These are phyloP conservation scores for Syzygium malaccense DNA, from an alignment of 441 rosid genomes.

Conservation along the genomic window DNA sequence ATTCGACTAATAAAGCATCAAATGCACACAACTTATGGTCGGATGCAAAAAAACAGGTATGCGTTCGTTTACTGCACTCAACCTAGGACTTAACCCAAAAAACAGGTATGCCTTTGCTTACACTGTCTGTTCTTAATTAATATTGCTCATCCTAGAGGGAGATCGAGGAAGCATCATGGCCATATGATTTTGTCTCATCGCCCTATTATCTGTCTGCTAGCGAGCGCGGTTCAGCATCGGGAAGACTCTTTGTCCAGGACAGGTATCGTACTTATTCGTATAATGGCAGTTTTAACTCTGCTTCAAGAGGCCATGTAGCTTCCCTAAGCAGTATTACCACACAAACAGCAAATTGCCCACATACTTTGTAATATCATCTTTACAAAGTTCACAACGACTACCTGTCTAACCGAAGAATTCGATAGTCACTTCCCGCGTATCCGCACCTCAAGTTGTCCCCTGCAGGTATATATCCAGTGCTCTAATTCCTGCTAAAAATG, in stretches of 20 bases:
- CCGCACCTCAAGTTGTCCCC: background rate
- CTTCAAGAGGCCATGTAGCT: background rate
- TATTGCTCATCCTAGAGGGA: constrained; percentile 17
- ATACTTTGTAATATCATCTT: background rate
- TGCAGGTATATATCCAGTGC: constrained; percentile 22
- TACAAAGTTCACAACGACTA: background rate
- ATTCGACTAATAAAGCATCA: constrained; percentile 16
- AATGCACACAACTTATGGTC: constrained; percentile 30
- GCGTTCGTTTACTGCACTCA: background rate
- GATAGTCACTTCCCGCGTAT: accelerated
- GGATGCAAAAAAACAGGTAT: constrained; percentile 52
- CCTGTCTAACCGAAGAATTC: background rate
- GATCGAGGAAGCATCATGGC: constrained; percentile 41
- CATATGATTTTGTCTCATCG: constrained; percentile 47
- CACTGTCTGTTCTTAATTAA: background rate
- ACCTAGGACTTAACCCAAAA: background rate
- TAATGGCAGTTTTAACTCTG: background rate
- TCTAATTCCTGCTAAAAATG: constrained; percentile 31
- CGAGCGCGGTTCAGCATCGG: constrained; percentile 34
- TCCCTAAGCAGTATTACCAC: background rate
- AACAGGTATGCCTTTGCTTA: background rate
- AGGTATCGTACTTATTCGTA: constrained; percentile 9
- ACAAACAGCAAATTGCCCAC: background rate
- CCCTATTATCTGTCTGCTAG: constrained; percentile 27
- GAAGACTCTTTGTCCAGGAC: constrained; percentile 36